Conservation (phyloP, 495 filamentous ascomycete genomes). For the Penicillium dipodomyicola region DNA sequence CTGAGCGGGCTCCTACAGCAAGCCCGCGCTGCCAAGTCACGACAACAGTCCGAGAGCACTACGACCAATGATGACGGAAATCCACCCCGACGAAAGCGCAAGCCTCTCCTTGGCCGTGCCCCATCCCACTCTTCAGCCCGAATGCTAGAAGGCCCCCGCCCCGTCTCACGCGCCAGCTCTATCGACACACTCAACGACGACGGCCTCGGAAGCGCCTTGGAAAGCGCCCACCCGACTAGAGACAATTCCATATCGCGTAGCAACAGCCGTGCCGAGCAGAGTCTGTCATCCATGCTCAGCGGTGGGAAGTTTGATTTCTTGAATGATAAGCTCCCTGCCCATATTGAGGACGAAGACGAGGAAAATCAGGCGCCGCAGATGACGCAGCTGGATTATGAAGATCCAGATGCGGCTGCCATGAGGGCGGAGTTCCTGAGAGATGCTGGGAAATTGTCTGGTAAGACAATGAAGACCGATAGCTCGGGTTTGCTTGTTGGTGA, state of each 20-base stretch:
- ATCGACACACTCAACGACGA: conserved; percentile 57
- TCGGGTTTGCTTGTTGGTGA: conserved; percentile 27
- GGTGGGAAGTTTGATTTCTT: conserved; percentile 36
- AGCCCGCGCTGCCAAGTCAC: conserved; percentile 42
- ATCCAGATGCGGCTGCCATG: conserved; percentile 50
- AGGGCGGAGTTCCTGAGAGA: conserved; percentile 45
- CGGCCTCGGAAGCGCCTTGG: conserved; percentile 47
- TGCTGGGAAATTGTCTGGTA: conserved; percentile 40
- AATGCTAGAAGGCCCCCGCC: conserved; percentile 18
- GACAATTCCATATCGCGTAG: conserved; percentile 29
- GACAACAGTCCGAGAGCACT: conserved; percentile 18
- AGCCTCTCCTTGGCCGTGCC: conserved; percentile 51
- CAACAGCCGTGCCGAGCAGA: conserved; percentile 29
- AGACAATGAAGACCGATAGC: conserved; percentile 25
- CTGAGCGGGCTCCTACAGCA: conserved; percentile 42
- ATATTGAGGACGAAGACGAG: conserved; percentile 32
- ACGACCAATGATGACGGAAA: conserved; percentile 18
- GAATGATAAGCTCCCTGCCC: conserved; percentile 19
- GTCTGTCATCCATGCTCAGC: conserved; percentile 35
- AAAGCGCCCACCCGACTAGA: conserved; percentile 33
- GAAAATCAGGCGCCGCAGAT: conserved; percentile 41
- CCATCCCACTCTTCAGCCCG: conserved; percentile 40
- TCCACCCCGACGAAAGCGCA: conserved; percentile 29
- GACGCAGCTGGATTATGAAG: conserved; percentile 57
- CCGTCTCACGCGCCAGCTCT: conserved; percentile 50